Conservation (phyloP, 2,329 filamentous ascomycete species). For the Talaromyces amestolkiae region DNA sequence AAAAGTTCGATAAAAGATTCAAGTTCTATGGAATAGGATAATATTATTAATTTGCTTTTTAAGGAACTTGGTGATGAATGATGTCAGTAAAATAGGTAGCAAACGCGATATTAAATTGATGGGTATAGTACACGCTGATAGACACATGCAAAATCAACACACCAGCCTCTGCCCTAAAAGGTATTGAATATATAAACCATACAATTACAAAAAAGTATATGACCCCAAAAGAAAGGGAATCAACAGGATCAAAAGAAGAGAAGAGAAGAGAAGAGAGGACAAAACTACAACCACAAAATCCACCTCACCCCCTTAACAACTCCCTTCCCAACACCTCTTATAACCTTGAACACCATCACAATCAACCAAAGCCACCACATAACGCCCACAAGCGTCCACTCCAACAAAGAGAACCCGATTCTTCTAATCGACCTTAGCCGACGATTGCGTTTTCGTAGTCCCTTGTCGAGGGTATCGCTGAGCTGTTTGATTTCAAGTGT, state of each 20-base stretch:
- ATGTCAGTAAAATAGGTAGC: not conserved
- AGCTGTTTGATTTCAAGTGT: slow-evolving; percentile 78
- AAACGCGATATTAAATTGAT: not conserved
- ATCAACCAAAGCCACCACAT: slow-evolving; percentile 96
- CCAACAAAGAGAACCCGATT: slow-evolving; percentile 75
- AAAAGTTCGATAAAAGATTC: not conserved
- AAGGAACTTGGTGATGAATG: too few species aligned
- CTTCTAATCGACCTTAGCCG: slow-evolving; percentile 73
- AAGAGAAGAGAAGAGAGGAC: not conserved
- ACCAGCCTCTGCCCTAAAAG: not conserved
- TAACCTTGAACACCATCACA: slow-evolving; percentile 70
- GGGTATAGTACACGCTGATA: not conserved
- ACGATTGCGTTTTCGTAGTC: slow-evolving; percentile 69
- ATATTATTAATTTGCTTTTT: too few species aligned
- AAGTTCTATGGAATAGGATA: not conserved
- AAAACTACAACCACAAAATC: slow-evolving; percentile 72
- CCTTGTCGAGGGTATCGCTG: slow-evolving; percentile 67
- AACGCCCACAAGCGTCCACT: slow-evolving; percentile 82
- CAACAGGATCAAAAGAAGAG: not conserved
- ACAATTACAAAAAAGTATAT: slow-evolving; percentile 1
- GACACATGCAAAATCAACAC: not conserved
- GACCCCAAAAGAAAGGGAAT: not conserved
- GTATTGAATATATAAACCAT: not conserved
- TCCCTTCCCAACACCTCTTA: slow-evolving; percentile 62
- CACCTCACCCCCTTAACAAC: slow-evolving; percentile 64